Evolutionary conservation across 257 asterid genomes (phyloP).

Genomic region (Schizonepeta tenuifolia): DNA sequence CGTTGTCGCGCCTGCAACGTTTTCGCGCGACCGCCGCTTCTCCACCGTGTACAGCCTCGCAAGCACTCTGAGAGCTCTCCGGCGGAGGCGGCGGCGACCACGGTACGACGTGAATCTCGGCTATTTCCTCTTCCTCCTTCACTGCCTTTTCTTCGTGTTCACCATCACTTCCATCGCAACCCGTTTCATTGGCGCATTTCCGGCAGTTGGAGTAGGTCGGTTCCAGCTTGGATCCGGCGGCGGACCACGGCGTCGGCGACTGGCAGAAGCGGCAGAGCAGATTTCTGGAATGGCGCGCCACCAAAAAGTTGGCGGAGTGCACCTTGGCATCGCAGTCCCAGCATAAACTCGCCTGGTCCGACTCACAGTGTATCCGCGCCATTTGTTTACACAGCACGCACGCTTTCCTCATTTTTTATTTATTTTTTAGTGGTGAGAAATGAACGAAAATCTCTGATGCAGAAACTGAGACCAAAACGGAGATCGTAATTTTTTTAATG

Average conservation of each 20-base stretch:
- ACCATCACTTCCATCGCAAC: background rate
- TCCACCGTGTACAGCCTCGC: background rate
- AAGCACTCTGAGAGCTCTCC: constrained; percentile 39
- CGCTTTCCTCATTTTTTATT: constrained; percentile 28
- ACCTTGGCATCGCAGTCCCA: constrained; percentile 66
- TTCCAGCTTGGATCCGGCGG: constrained; percentile 40
- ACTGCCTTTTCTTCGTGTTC: constrained; percentile 10
- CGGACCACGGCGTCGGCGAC: constrained; percentile 51
- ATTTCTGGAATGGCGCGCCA: constrained; percentile 46
- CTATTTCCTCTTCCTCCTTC: constrained; percentile 31
- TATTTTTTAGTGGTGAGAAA: background rate
- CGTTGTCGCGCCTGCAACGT: constrained; percentile 30
- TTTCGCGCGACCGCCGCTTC: constrained; percentile 25
- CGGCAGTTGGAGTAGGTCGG: constrained; percentile 38
- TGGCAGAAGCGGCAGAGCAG: constrained; percentile 49
- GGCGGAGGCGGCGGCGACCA: constrained; percentile 40
- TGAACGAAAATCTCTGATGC: background rate
- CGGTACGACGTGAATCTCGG: constrained; percentile 31
- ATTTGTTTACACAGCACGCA: constrained; percentile 47
- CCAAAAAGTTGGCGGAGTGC: constrained; percentile 61
- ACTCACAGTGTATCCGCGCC: constrained; percentile 47
- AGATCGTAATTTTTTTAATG: too few species aligned
- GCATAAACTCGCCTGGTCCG: constrained; percentile 59
- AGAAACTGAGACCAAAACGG: background rate
- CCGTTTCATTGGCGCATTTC: constrained; percentile 22